These are phyloP conservation scores for Russula olivacea DNA, from an alignment of 768 basidiomycete species.

Conservation along the genomic window DNA sequence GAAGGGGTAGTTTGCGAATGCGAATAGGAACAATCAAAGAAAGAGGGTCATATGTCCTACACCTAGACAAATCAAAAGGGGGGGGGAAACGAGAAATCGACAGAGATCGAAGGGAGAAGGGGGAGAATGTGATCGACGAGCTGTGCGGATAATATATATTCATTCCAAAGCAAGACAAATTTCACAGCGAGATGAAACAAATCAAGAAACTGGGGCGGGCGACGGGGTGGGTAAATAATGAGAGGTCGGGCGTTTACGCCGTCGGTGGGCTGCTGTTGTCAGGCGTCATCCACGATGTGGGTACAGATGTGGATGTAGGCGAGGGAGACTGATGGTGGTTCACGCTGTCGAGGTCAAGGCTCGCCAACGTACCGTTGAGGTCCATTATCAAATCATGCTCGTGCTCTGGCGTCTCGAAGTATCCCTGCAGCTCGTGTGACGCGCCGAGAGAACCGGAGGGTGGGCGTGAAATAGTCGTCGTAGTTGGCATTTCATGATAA, in stretches of 20 bases:
- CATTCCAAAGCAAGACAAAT: constrained; percentile 23
- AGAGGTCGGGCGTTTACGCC: constrained; percentile 5
- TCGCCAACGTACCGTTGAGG: constrained; percentile 71
- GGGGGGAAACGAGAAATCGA: not conserved
- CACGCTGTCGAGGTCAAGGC: constrained; percentile 53
- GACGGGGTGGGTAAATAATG: constrained; percentile 6
- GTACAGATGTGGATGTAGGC: not conserved
- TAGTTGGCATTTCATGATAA: constrained; percentile 41
- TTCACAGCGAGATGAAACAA: constrained; percentile 24
- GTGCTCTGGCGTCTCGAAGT: constrained; percentile 15
- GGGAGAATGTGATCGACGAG: constrained; percentile 15
- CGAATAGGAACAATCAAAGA: not conserved
- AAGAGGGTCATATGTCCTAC: not conserved
- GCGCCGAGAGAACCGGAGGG: constrained; percentile 23
- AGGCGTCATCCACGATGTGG: constrained; percentile 14
- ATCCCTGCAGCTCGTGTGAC: constrained; percentile 28
- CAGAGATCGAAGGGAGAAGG: not conserved
- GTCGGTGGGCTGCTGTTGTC: constrained; percentile 9
- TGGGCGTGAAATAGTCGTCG: constrained; percentile 28
- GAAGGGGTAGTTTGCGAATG: constrained; percentile 13
- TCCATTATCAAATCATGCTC: constrained; percentile 57
- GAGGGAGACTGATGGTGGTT: constrained; percentile 16
- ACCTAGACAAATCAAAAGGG: constrained; percentile 4
- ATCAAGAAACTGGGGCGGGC: constrained; percentile 13
- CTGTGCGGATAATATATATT: constrained; percentile 20